These are phyloP conservation scores for Prinsepia uniflora DNA, from an alignment of 306 rosid genomes.

Conservation along the genomic window DNA sequence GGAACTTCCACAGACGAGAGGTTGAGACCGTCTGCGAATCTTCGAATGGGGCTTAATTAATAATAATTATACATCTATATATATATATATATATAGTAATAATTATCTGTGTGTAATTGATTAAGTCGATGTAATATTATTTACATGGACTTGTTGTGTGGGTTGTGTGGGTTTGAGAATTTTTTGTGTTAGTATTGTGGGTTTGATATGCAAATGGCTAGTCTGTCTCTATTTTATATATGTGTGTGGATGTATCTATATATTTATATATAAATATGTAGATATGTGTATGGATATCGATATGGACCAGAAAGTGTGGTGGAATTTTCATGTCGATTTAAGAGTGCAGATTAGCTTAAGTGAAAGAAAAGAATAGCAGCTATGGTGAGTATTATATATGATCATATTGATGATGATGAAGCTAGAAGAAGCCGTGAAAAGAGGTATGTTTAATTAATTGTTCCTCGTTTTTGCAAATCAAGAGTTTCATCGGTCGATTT, in stretches of 20 bases:
- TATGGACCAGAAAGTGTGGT: neutral
- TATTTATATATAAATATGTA: too few species aligned
- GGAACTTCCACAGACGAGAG: conserved; percentile 74
- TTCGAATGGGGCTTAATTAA: conserved; percentile 33
- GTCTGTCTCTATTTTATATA: neutral
- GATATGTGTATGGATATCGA: conserved; percentile 3
- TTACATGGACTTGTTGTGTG: too few species aligned
- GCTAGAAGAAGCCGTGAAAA: neutral
- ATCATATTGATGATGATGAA: neutral
- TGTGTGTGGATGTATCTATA: too few species aligned
- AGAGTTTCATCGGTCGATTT: neutral
- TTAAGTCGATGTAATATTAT: too few species aligned
- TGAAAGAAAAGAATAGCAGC: conserved; percentile 2
- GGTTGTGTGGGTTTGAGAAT: conserved; percentile 2
- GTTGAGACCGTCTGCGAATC: conserved; percentile 50
- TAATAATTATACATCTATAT: neutral
- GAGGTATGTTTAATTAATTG: neutral
- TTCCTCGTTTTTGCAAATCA: neutral
- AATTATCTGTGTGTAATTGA: neutral
- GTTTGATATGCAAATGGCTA: neutral
- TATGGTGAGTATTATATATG: neutral
- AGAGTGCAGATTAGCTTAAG: neutral
- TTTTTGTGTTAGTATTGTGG: conserved; percentile 1
- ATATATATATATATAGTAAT: neutral
- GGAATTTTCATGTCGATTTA: conserved; percentile 1